These are phyloP conservation scores for Phalaenopsis aphrodite DNA, from an alignment of 106 monocot genomes.

Conservation along the genomic window DNA sequence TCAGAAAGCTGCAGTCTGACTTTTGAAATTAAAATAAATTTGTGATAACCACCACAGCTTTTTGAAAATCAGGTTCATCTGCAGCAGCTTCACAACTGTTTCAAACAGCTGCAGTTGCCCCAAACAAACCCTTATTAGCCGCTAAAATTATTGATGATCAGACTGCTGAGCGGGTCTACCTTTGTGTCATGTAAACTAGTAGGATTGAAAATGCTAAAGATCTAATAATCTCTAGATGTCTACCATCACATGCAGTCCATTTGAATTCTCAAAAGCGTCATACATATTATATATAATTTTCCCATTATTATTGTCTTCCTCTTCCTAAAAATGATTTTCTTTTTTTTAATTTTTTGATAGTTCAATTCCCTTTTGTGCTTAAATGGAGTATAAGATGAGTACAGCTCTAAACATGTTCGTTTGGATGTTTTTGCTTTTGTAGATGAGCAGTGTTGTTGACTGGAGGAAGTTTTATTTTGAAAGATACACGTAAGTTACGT, in stretches of 20 bases:
- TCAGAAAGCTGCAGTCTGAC: no score
- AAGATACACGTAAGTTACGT: slow-evolving; percentile 73
- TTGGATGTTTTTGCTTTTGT: slow-evolving; percentile 13
- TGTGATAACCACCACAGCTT: no score
- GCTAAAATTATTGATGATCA: background rate
- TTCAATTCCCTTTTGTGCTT: background rate
- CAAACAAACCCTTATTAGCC: background rate
- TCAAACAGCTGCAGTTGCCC: no score
- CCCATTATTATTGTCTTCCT: background rate
- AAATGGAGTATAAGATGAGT: background rate
- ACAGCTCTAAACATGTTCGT: background rate
- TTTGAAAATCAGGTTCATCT: no score
- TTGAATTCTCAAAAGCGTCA: background rate
- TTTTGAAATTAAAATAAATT: background rate
- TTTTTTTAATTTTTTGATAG: background rate
- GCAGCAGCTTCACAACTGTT: no score
- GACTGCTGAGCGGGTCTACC: background rate
- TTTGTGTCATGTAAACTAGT: background rate
- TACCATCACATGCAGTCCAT: background rate
- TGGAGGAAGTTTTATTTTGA: slow-evolving; percentile 89
- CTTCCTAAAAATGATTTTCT: background rate
- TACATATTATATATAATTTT: background rate
- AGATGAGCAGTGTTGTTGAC: slow-evolving; percentile 90
- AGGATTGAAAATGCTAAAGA: background rate
- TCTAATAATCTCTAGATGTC: background rate